Percentiles rank a stretch among this genome's conserved stretches.
phyloP scores from a whole-genome alignment of 2,329 filamentous ascomycete species.

The Raffaelea ambrosiae region DNA sequence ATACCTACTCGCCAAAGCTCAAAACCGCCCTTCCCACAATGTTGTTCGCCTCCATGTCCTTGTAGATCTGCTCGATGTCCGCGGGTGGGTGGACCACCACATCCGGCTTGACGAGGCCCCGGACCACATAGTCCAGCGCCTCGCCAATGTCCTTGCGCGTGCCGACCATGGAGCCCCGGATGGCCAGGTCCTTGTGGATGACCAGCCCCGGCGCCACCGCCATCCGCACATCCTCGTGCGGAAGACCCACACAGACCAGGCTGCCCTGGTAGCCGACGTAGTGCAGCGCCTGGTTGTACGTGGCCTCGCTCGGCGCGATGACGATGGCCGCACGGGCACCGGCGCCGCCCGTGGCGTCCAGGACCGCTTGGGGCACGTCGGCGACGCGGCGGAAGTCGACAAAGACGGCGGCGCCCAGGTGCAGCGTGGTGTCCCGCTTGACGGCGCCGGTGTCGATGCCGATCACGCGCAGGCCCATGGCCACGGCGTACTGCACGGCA shows the following conservation, averaged over 20 bases:
- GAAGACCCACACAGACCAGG: conserved; percentile 58
- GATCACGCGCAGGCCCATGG: conserved; percentile 75
- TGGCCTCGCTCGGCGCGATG: conserved; percentile 54
- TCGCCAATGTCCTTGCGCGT: conserved; percentile 57
- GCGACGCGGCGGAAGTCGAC: conserved; percentile 35
- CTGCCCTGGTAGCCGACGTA: conserved; percentile 56
- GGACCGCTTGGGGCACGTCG: conserved; percentile 16
- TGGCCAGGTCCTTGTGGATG: conserved; percentile 33
- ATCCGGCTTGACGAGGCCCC: conserved; percentile 49
- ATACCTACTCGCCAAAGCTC: not conserved
- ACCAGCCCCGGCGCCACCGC: conserved; percentile 45
- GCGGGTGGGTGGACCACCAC: not conserved
- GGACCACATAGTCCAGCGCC: conserved; percentile 56
- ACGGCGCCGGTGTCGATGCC: conserved; percentile 78
- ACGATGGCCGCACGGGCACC: conserved; percentile 52
- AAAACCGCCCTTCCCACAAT: not conserved
- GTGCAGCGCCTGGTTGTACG: conserved; percentile 56
- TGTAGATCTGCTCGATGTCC: conserved; percentile 2
- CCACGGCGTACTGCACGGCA: conserved; percentile 80
- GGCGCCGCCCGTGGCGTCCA: conserved; percentile 20
- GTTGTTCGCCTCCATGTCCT: conserved; percentile 1
- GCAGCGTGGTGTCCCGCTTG: conserved; percentile 37
- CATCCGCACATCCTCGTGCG: conserved; percentile 17
- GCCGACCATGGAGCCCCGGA: conserved; percentile 23
- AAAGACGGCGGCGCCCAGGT: conserved; percentile 49